Evolutionary conservation across 352 stramenopile species (phyloP), one percentile per base, ranked within the genome.

Genomic region (Globisporangium nunn): DNA sequence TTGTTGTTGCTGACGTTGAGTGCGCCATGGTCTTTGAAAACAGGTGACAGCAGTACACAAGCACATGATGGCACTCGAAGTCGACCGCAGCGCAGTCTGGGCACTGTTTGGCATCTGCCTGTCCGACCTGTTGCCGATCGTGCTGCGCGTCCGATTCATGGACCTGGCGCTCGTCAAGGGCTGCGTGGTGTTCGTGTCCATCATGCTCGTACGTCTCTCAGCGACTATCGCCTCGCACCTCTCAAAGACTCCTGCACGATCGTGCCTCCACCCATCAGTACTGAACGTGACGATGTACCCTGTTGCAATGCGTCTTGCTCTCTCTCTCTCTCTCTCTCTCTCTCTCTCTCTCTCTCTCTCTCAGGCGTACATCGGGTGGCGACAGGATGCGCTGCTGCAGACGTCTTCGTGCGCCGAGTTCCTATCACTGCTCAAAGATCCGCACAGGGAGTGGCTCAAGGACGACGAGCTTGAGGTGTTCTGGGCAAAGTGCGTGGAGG

Each of bases 131-230:
- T 47, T 78, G 10, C 74, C 74, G 10, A 53, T 75, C 11, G 71
- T 75, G 3, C 54, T 80, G 17, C 66, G 68, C 15, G 66, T 84
- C 4, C 74, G 74, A 0, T 67, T 75, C 8, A 37, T 84, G n/a
- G 74, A 84, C n/a, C 53, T 77, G 18, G 60, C 71, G 29, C 64
- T 84, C 8, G 60, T 84, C 30, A 67, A 71, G 51, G 71, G 71
- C 46, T 81, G 71, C 30, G 61, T 74, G 12, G 67, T 70, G 12
- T 59, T 84, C 30, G 74, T 73, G 18, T 74, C 74, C 29, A 59
- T 69, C 11, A 70, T 74, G 56, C 44, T 82, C 46, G 70, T 75
- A n/a, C 29, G 64, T 54, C n/a, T 31, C 23, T 23, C 23, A 23
- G 23, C 23, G 23, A 23, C 23, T 23, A 23, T 23, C 23, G 23